Evolutionary conservation across 2,329 filamentous ascomycete genomes (phyloP), one percentile per base, ranked within the genome.

Genomic region (Monilinia laxa): DNA sequence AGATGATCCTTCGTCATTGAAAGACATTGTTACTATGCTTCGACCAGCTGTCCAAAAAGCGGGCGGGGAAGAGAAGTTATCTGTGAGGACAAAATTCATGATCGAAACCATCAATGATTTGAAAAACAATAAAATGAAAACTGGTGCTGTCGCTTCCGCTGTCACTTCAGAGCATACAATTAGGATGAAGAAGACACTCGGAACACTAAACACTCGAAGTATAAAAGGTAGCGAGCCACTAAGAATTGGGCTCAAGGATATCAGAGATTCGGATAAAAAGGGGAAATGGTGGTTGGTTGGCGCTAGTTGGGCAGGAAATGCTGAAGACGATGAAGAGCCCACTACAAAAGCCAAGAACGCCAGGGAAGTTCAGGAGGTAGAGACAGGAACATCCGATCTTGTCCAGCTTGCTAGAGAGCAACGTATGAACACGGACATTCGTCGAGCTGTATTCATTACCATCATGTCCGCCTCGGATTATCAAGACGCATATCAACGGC

Each of bases 251-350:
- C 83, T 97, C 4, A 83, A 85, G 49, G 95, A 99, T 74, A 91
- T 99, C 62, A 87, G 87, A 70, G 87, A 93, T 69, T 89, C 90
- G 0, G 90, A 94, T 52, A 94, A 90, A 76, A 91, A 89, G 75
- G 95, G 95, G 0, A 97, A 97, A 80, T 99, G 95, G 95, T 99
- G 95, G 95, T 86, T 98, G 25, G 91, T 98, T 6, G 95, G 95
- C 62, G 94, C 95, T n/a, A 97, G 93, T 77, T 97, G 94, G 86
- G 81, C 84, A 4, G 85, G 84, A 76, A 72, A 74, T 58, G 60
- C 69, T 1, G 67, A 71, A 42, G 68, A 73, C 7, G 65, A 54
- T 18, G 57, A 81, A 35, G 79, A 73, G 25, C 66, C 70, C 68
- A 23, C 40, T 35, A 28, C 54, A 35, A 51, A 54, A 47, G 53